phyloP scores from a whole-genome alignment of 2,329 filamentous ascomycete genomes.

The Talaromyces sp. region DNA sequence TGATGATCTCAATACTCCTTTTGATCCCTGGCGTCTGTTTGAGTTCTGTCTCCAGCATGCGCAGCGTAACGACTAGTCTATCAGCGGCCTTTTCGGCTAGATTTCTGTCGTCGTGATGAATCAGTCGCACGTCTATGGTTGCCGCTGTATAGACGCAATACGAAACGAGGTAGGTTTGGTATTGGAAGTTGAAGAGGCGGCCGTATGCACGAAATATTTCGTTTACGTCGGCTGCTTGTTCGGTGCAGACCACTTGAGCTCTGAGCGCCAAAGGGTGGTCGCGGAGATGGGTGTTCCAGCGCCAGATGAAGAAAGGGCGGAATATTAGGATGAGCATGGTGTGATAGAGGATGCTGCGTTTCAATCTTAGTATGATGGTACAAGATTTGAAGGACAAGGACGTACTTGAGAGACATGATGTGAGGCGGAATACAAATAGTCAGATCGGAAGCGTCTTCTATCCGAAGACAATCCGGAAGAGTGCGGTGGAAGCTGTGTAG shows the following conservation, averaged over 20 bases:
- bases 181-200: conserved; percentile 20
- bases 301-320: conserved; percentile 21
- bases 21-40: conserved; percentile 19
- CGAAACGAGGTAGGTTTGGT: conserved; percentile 22
- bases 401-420: conserved; percentile 23
- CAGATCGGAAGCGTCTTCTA: conserved; percentile 2
- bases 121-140: conserved; percentile 21
- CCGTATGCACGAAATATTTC: conserved; percentile 20
- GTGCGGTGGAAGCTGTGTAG: conserved; percentile 14
- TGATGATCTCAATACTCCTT: conserved; percentile 19
- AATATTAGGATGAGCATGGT: conserved; percentile 22
- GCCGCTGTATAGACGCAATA: conserved; percentile 25
- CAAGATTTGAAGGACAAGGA: neutral
- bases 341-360: conserved; percentile 19
- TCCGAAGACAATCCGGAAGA: conserved; percentile 15
- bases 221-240: conserved; percentile 18
- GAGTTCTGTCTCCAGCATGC: conserved; percentile 20
- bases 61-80: conserved; percentile 17
- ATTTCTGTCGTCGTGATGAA: conserved; percentile 16
- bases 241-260: conserved; percentile 19
- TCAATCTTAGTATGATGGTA: neutral
- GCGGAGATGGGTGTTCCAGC: conserved; percentile 12
- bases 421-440: conserved; percentile 20
- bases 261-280: conserved; percentile 17
- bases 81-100: conserved; percentile 17